Base-by-base conservation (phyloP, 371 early-diverging fungal species). In the Blakeslea trispora region DNA sequence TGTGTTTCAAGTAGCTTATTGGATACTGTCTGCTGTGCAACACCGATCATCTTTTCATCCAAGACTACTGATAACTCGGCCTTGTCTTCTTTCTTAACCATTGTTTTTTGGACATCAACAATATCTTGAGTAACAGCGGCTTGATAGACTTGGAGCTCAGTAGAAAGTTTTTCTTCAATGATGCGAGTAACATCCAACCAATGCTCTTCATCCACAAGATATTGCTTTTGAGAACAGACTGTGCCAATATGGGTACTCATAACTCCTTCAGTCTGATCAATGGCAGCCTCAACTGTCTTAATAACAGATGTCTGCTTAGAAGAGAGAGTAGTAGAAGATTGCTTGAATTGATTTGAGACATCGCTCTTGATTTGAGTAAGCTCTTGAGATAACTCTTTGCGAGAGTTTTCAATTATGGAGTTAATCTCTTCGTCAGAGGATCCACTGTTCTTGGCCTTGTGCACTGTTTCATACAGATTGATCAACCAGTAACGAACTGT, bases 381-480 rank as follows among this genome's bases (percentile, higher is more conserved):
- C 15, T 68, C 46, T 13, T 28, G 13, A 5, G 53, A 22, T n/a
- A 74, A 64, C 40, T 70, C 43, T 21, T 70, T 55, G 21, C 60
- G 71, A n/a, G 66, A 55, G 8, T 57, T 45, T 24, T 68, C 46
- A 43, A 71, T 24, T 14, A 74, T 44, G 32, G 47, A 32, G 14
- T 60, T 50, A 17, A 74, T 65, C 19, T 74, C 71, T 21, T 74
- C 63, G n/a, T 70, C 68, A 23, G 74, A 70, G 23, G 61, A 63
- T 15, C 74, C 71, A 17, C 59, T 60, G 45, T 59, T 50, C 45
- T 52, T 55, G 17, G 74, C 74, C 13, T 40, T 22, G 5, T 60
- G 32, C 22, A 74, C 57, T 11, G 60, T 47, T 28, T 52, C 49
- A 19, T 63, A 63, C 17, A 74, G 34, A 5, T 45, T 57, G 34